Conservation (phyloP, 1,284 basidiomycete genomes). For the Austroboletus sp. region DNA sequence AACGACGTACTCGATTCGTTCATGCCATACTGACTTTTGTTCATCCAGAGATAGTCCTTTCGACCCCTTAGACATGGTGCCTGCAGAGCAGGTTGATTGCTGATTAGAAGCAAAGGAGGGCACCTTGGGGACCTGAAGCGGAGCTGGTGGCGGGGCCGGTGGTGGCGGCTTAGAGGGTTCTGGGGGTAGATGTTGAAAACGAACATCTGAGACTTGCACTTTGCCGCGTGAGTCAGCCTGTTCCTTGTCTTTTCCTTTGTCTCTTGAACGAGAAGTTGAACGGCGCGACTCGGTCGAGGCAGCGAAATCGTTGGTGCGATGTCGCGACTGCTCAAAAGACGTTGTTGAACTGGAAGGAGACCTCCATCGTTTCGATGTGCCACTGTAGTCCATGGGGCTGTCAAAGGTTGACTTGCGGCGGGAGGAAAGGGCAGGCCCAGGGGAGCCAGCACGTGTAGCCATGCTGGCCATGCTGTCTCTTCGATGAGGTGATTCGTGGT, state of each 20-base stretch:
- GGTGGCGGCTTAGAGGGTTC: slow-evolving; percentile 20
- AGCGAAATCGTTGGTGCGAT: slow-evolving; percentile 4
- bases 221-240: slow-evolving; percentile 1
- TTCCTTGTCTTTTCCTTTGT: slow-evolving; percentile 6
- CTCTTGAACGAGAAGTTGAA: slow-evolving; percentile 18
- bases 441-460: slow-evolving; percentile 8
- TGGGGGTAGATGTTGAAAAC: slow-evolving; percentile 3
- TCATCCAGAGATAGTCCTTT: slow-evolving; percentile 27
- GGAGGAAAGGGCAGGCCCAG: slow-evolving; percentile 1
- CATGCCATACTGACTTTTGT: slow-evolving; percentile 29
- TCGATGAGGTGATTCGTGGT: slow-evolving; percentile 14
- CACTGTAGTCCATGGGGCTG: slow-evolving; percentile 2
- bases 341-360: slow-evolving; percentile 24
- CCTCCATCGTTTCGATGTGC: slow-evolving; percentile 11
- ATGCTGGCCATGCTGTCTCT: slow-evolving; percentile 18
- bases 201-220: slow-evolving; percentile 3
- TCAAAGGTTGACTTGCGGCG: slow-evolving; percentile 19
- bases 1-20: slow-evolving; percentile 29
- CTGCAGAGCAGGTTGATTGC: slow-evolving; percentile 2
- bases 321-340: slow-evolving; percentile 18
- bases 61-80: neutral
- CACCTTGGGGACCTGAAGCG: slow-evolving; percentile 9
- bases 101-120: slow-evolving; percentile 19
- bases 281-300: neutral
- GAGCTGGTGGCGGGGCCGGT: slow-evolving; percentile 12